Percentiles rank a stretch among this genome's conserved stretches.
phyloP scores from a whole-genome alignment of 805 yeast species.

The Wickerhamiella siamensis region DNA sequence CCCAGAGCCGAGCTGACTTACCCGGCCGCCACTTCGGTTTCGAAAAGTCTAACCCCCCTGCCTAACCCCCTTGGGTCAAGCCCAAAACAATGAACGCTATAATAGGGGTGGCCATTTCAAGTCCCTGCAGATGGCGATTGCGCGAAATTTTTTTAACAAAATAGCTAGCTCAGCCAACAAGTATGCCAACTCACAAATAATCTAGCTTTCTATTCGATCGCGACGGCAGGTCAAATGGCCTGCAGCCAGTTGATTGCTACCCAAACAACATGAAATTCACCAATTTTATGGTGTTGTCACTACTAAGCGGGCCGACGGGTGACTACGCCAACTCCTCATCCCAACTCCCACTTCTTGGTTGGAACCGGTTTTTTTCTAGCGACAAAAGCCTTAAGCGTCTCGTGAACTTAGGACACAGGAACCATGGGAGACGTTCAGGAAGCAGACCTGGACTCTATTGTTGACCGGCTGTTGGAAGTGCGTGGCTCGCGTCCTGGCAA shows the following conservation, averaged over 20 bases:
- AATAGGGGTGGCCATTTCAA: too few relatives aligned
- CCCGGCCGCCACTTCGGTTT: too few relatives aligned
- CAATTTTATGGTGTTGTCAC: neutral
- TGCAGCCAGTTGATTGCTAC: neutral
- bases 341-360: neutral
- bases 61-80: too few relatives aligned
- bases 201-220: too few relatives aligned
- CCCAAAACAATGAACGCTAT: too few relatives aligned
- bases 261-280: neutral
- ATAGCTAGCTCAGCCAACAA: too few relatives aligned
- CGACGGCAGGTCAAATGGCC: too few relatives aligned
- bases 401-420: neutral
- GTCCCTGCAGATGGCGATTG: too few relatives aligned
- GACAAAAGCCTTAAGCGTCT: neutral
- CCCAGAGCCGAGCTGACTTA: too few relatives aligned
- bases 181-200: too few relatives aligned
- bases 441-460: constrained; percentile 92
- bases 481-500: constrained; percentile 98
- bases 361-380: neutral
- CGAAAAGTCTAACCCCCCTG: too few relatives aligned
- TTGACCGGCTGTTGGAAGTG: constrained; percentile 91
- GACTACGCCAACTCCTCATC: neutral
- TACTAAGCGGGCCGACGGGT: neutral
- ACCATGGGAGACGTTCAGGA: constrained; percentile 37
- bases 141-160: too few relatives aligned